Evolutionary conservation across 108 stramenopile genomes (phyloP), one percentile per base, ranked within the genome.

Genomic region (Asterionellopsis glacialis): DNA sequence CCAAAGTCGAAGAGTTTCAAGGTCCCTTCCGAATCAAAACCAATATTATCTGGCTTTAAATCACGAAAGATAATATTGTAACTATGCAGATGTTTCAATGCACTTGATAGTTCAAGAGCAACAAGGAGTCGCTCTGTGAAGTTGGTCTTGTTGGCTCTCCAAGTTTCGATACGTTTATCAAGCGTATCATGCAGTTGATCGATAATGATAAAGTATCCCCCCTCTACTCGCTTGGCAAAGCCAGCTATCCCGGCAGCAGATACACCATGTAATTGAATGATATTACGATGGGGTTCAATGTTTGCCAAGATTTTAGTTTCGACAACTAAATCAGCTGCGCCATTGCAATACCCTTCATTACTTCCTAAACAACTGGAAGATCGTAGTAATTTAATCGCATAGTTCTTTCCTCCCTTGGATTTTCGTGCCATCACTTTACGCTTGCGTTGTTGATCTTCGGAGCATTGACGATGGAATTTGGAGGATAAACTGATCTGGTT

Each of bases 231-330:
- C 12, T 64, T 60, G 39, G 75, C 69, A 60, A 85, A 70, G 19
- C 81, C 77, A 0, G 71, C 55, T 0, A 81, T 86, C 22, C 89
- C 89, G 13, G 83, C 84, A 55, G 75, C 77, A 11, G 89, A 80
- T 71, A 87, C 79, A 11, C 77, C 90, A 12, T 86, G 79, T 25
- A 91, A 64, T 39, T 69, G 54, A 47, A 91, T 81, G 22, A 91
- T 91, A 59, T 91, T 75, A 51, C 68, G 51, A 44, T 82, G 81
- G 0, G 66, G 41, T 10, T 70, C 57, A 21, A 82, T 51, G 7
- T 75, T 58, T 0, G 81, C 72, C 11, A 82, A 41, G 55, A 76
- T 76, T 43, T 76, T 66, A 12, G 81, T 75, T 51, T 82, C 81
- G 69, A 82, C 72, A 18, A 75, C 24, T 19, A 91, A 59, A 72